Conservation (phyloP, 208 protist species). For the Wallacemonas sp. region DNA sequence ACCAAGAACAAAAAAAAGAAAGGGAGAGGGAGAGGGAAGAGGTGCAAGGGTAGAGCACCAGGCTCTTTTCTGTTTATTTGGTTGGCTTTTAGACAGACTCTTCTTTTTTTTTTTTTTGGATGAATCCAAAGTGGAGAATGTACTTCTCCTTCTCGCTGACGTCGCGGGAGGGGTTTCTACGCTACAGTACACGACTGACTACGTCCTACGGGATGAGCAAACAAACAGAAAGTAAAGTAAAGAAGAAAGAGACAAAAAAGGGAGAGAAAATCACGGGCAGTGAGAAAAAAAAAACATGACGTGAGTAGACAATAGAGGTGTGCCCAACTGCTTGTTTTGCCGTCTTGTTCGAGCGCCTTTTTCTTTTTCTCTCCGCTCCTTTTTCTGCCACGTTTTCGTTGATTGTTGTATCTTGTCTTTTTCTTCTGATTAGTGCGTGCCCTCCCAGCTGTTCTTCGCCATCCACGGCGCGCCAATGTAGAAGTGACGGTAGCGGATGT, state of each 20-base stretch:
- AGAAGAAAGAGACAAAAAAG: constrained; percentile 1
- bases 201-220: constrained; percentile 7
- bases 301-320: constrained; percentile 10
- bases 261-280: background rate
- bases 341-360: no score
- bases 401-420: no score
- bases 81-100: background rate
- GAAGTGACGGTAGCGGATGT: constrained; percentile 83
- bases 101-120: constrained; percentile 13
- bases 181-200: constrained; percentile 1
- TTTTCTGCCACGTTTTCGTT: no score
- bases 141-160: background rate
- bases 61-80: background rate
- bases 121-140: no score
- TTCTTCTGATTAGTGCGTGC: constrained; percentile 51
- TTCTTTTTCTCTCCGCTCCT: no score
- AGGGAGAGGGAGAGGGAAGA: background rate
- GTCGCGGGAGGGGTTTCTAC: background rate
- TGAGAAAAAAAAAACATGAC: constrained; percentile 13
- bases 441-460: constrained; percentile 77
- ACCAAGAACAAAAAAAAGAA: background rate
- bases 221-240: constrained; percentile 18
- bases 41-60: background rate
- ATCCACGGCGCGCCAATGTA: constrained; percentile 77
- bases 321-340: no score